Percentiles rank a stretch among this genome's conserved stretches.
Conservation (phyloP, 495 filamentous ascomycete species). For the Penicillium psychrofluorescens region DNA sequence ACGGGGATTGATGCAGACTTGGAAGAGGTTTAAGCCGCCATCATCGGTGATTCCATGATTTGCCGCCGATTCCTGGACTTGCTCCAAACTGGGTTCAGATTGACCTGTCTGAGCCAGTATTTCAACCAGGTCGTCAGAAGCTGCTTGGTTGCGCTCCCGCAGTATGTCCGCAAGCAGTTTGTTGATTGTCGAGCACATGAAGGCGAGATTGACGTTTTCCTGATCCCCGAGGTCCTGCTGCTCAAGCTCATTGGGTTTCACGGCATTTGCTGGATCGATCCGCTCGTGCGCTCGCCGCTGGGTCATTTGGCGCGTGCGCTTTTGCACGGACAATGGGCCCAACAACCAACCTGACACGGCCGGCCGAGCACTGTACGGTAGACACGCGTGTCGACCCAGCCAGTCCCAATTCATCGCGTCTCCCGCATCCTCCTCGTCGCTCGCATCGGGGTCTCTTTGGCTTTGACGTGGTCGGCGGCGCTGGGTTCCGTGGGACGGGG, state of each 20-base stretch:
- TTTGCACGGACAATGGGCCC: constrained; percentile 83
- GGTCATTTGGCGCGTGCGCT: constrained; percentile 60
- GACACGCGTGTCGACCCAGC: constrained; percentile 67
- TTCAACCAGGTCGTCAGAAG: neutral
- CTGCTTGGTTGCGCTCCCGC: constrained; percentile 23
- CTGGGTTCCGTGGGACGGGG: constrained; percentile 16
- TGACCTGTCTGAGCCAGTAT: constrained; percentile 22
- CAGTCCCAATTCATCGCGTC: constrained; percentile 85
- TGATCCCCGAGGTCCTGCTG: constrained; percentile 62
- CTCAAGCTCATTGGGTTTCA: constrained; percentile 66
- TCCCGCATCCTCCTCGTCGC: constrained; percentile 51
- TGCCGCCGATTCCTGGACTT: constrained; percentile 39
- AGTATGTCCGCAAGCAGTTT: constrained; percentile 27
- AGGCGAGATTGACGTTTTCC: constrained; percentile 69
- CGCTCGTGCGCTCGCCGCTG: constrained; percentile 58
- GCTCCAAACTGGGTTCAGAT: constrained; percentile 23
- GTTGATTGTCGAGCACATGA: constrained; percentile 58
- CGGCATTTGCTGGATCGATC: constrained; percentile 53
- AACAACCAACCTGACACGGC: constrained; percentile 77
- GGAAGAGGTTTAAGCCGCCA: constrained; percentile 66
- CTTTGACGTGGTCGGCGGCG: constrained; percentile 23
- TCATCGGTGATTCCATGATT: constrained; percentile 50
- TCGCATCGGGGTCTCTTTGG: constrained; percentile 39
- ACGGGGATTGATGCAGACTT: constrained; percentile 78
- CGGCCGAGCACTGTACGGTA: constrained; percentile 66